Base-by-base conservation (phyloP, 805 yeast species). In the Candida yuanshanica region DNA sequence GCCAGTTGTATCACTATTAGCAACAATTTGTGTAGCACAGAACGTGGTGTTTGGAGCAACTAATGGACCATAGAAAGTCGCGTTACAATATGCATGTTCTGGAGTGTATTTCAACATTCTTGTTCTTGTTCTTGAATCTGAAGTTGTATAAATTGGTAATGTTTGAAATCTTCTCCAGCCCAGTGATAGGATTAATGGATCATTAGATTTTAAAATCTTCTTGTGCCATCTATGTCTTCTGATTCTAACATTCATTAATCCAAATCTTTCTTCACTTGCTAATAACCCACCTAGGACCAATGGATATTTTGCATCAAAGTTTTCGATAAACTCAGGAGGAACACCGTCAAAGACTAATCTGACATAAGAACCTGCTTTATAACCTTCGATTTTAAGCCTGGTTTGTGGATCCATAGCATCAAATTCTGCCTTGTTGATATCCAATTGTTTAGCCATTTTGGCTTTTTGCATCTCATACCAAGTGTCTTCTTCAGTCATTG, bases 161-260 rank as follows among this genome's bases (percentile, higher is more conserved):
- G 99, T 90, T 65, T 93, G 99, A 69, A 93, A 95, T 63, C 99
- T 75, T 69, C 99, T 80, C 99, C 99, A 93, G 29, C 99, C 99
- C 33, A 93, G 66, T 0, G 98, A 91, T 37, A 93, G 62, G 41
- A 93, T 88, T 50, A 95, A 71, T 1, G 99, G 99, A 66, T 93
- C 99, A 58, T 88, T 95, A 9, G 97, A 79, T 64, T 93, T 93
- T 54, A 93, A 71, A 44, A 95, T 87, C 73, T 89, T 89, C 60
- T 89, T 91, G 66, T 93, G 97, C 99, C 99, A 93, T 70, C 99
- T 81, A 62, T 93, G 99, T 65, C 96, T 81, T 78, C 96, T 89
- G 46, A 93, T 79, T 68, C 98, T 79, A 36, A 87, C 96, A 58
- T 87, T 91, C 67, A 89, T 72, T 56, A 85, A 83, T 6, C 99